Evolutionary conservation across 2,329 filamentous ascomycete genomes (phyloP), one percentile per base, ranked within the genome.

Genomic region (Geoglossum cookeanum): DNA sequence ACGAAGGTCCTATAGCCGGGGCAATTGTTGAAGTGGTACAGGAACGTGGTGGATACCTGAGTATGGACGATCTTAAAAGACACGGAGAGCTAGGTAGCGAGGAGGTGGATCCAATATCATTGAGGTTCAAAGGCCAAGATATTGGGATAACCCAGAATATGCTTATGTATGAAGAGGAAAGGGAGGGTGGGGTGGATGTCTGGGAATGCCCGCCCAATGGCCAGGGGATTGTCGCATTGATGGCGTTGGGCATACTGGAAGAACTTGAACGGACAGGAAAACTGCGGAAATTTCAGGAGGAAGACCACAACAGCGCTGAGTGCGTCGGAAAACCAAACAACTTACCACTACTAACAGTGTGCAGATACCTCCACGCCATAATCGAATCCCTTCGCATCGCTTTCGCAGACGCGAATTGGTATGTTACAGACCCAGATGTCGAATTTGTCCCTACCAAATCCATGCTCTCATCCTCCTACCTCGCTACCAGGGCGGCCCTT

Each of bases 151-250:
- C 67, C 0, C 74, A 76, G 44, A 68, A 67, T 7, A 61, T 70
- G 44, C 71, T 71, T 56, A 71, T 73, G 7, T 68, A 74, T 42
- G 71, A 70, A 37, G 65, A 69, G 42, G 63, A 67, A 58, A 64
- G 68, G 29, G 72, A 75, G 55, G 69, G 73, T 11, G 81, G 81
- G 8, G 77, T 96, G 47, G 83, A 94, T 65, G 74, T 98, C 0
- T 97, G 91, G 91, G 92, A 98, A 66, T 91, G 97, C 67, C 90
- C 91, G 39, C 92, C 92, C 7, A 97, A 97, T 64, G 90, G 92
- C 0, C 92, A 97, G 70, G 92, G 92, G 1, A 90, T 97, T 61
- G 87, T 97, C 1, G 92, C 92, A 0, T 74, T 97, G 35, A 95
- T 97, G 84, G 87, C 92, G 0, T 75, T 98, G 0, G 92, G 92